Evolutionary conservation across 305 asterid genomes (phyloP), one percentile per base, ranked within the genome.

Genomic region (Fraxinus floribunda): DNA sequence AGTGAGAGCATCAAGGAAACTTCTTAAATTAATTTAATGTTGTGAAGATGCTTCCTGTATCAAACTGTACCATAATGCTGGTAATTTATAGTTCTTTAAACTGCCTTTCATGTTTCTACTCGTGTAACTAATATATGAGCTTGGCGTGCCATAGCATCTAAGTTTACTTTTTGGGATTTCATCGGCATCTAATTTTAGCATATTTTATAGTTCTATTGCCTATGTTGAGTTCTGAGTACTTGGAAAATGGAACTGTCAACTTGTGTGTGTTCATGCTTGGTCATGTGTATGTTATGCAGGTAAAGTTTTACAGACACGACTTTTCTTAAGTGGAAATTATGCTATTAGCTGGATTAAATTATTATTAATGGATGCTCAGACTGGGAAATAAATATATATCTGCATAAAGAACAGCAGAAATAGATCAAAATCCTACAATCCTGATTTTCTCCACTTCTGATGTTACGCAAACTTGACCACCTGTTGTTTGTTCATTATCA

Each of bases 1-100:
- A 87, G 80, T 36, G 90, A 22, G 78, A 76, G 75, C 83, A 52
- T 77, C 39, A 79, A 78, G 62, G 86, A 83, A 80, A 81, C 82
- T 78, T 83, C 87, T 81, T 64, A 18, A 78, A 85, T 68, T 70
- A 41, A 64, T 71, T 11, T 30, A 35, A 36, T 77, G 32, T 75
- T 52, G 79, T 60, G 74, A 62, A 68, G 83, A 76, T 62, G 78
- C 71, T 79, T 57, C 39, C 18, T 80, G n/a, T 83, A 24, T 77
- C 55, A 39, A 74, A 39, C 11, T 57, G 68, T 57, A 57, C 73
- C 77, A 77, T 57, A 49, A 32, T 78, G 76, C 87, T 79, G 92
- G 93, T 91, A 86, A 82, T 57, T 75, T 29, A 24, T 16, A 18
- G 15, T 57, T n/a, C 22, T 32, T 80, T 72, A 22, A 52, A 35